Percentiles rank a stretch among this genome's conserved stretches.
Evolutionary conservation across 306 rosid species (phyloP).

Genomic region (Gynostemma pentaphyllum): DNA sequence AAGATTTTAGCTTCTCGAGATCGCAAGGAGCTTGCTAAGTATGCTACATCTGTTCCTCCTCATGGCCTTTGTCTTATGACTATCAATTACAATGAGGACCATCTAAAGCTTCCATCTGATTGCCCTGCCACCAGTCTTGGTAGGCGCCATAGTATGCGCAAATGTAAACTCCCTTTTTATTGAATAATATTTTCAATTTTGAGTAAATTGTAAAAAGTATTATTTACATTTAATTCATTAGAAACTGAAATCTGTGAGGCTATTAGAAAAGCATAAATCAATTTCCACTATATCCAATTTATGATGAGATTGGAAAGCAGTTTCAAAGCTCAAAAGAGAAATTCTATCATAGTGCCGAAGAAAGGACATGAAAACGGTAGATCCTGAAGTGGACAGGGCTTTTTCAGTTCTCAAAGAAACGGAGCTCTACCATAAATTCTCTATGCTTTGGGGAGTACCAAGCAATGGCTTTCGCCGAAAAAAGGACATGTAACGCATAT

Average conservation of each 20-base stretch:
- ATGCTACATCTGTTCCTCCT: conserved; percentile 51
- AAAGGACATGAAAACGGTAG: too few species aligned
- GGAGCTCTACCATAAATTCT: conserved; percentile 91
- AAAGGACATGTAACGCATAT: conserved; percentile 69
- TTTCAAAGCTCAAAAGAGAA: too few species aligned
- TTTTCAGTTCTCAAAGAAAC: conserved; percentile 48
- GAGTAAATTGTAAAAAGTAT: too few species aligned
- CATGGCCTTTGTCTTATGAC: conserved; percentile 79
- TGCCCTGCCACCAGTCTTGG: conserved; percentile 62
- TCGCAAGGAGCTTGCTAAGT: conserved; percentile 82
- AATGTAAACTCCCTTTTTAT: conserved; percentile 72
- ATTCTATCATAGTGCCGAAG: too few species aligned
- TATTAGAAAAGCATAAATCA: too few species aligned
- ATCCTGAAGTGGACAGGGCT: too few species aligned
- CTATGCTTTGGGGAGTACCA: conserved; percentile 80
- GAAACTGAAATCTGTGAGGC: too few species aligned
- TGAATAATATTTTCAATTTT: conserved; percentile 5
- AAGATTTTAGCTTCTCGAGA: conserved; percentile 58
- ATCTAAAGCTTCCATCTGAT: conserved; percentile 51
- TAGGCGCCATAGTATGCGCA: conserved; percentile 50
- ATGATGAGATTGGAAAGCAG: too few species aligned
- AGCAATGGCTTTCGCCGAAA: conserved; percentile 92
- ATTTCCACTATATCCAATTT: too few species aligned
- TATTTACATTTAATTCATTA: too few species aligned
- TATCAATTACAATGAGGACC: conserved; percentile 57